phyloP scores from a whole-genome alignment of 1,284 basidiomycete species.

The Moesziomyces sp. region DNA sequence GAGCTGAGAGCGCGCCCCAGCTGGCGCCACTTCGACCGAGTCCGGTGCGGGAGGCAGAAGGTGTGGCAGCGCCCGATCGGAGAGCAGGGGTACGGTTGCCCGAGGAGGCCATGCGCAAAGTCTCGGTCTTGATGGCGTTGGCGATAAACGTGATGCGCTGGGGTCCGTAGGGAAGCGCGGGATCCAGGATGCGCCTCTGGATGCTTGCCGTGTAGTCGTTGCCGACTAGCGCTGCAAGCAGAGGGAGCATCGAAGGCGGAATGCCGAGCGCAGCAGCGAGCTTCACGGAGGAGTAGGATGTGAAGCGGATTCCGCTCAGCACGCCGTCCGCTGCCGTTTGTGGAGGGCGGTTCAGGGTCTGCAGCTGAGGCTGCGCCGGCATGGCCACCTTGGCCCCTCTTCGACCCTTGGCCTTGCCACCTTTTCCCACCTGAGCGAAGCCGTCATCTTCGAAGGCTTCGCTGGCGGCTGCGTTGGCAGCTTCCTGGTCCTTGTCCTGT shows the following conservation, averaged over 20 bases:
- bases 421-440: conserved; percentile 47
- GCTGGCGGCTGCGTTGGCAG: background rate
- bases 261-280: conserved; percentile 51
- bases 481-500: background rate
- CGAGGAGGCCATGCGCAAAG: conserved; percentile 26
- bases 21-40: conserved; percentile 20
- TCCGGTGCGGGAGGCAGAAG: conserved; percentile 20
- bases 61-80: conserved; percentile 33
- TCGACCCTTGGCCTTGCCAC: conserved; percentile 20
- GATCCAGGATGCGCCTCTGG: conserved; percentile 48
- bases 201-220: conserved; percentile 58
- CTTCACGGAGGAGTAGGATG: conserved; percentile 46
- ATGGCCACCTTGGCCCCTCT: conserved; percentile 5
- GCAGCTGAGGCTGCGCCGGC: background rate
- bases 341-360: conserved; percentile 15
- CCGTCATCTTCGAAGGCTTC: conserved; percentile 45
- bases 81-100: conserved; percentile 12
- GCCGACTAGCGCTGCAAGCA: conserved; percentile 55
- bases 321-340: conserved; percentile 9
- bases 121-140: conserved; percentile 45
- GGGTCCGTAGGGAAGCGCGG: conserved; percentile 32
- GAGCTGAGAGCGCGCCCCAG: conserved; percentile 19
- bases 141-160: conserved; percentile 46
- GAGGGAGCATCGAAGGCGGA: conserved; percentile 47
- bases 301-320: conserved; percentile 32